phyloP scores from a whole-genome alignment of 805 yeast species.

The Cyberlindnera maritima region DNA sequence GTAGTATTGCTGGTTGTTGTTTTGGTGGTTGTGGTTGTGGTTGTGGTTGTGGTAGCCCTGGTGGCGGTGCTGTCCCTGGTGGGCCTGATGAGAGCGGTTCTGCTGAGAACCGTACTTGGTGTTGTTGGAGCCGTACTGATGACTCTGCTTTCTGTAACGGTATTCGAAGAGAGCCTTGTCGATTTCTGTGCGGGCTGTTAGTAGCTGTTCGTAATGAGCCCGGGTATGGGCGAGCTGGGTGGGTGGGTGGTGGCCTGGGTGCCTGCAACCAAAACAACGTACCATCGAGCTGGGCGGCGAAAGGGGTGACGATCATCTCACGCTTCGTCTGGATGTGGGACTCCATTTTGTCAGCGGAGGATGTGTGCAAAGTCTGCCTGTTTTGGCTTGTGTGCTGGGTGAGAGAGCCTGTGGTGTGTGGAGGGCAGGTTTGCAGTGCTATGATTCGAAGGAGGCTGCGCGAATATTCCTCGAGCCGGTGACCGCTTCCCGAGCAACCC shows the following conservation, averaged over 20 bases:
- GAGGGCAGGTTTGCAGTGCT: constrained; percentile 4
- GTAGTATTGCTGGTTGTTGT: constrained; percentile 1
- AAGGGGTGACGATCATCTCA: constrained; percentile 13
- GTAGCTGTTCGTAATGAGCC: constrained; percentile 1
- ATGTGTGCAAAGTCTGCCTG: too few relatives aligned
- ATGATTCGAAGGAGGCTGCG: constrained; percentile 3
- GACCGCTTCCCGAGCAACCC: constrained; percentile 11
- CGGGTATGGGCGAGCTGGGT: too few relatives aligned
- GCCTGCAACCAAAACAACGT: constrained; percentile 6
- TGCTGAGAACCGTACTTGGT: constrained; percentile 5
- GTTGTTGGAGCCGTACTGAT: constrained; percentile 2
- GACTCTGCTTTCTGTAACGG: constrained; percentile 22
- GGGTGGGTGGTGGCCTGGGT: neutral
- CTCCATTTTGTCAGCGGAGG: constrained; percentile 3
- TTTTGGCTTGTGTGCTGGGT: neutral
- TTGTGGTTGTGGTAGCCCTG: neutral
- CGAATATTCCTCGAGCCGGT: constrained; percentile 2
- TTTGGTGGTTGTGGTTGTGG: constrained; percentile 2
- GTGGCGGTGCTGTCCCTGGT: neutral
- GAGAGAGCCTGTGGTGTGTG: constrained; percentile 1
- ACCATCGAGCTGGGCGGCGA: constrained; percentile 20
- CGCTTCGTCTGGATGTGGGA: constrained; percentile 9
- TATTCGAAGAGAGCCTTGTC: constrained; percentile 26
- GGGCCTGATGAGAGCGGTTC: neutral
- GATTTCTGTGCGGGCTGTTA: constrained; percentile 17